Base-by-base conservation (phyloP, 1,139 yeast species). In the Scheffersomyces lignicola region DNA sequence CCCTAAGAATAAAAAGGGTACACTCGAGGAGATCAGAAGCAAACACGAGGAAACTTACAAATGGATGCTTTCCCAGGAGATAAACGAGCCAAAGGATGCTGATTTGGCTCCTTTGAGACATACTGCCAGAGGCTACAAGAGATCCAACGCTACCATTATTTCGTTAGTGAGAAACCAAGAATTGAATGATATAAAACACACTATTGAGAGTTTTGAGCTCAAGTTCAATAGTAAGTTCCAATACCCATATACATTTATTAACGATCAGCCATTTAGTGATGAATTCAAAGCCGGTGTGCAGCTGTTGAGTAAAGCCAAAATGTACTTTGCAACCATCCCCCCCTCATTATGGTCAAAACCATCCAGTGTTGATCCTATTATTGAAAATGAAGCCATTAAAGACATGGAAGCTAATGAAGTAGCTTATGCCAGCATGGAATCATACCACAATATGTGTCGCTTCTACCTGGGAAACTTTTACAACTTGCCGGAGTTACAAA, bases 181-280 rank as follows among this genome's bases (percentile, higher is more conserved):
- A 51, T 52, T 71, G 12, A 48, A 47, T 0, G 69, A 60, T 1
- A 69, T 86, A 11, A 54, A 75, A 0, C 48, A 50, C 9, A 73
- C 94, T 2, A 77, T 87, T 36, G 52, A 54, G 32, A 73, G 71
- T 45, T 72, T 87, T 24, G 95, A 87, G 51, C 56, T 56, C 18
- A 69, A 66, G 3, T 87, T 88, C 62, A 88, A 88, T 53, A 45
- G 58, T 18, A 80, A 83, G 52, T 87, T 79, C 56, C 69, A 73
- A 34, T 87, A 87, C 52, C 95, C 95, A 0, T 86, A 87, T 67
- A 84, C 87, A 1, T 85, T 87, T 49, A 55, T 87, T 34, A 87
- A 86, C 52, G 94, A 87, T 50, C 69, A 65, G 38, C 80, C 78
- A 7, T 87, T 87, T 52, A 64, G 77, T 1, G 73, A 76, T 0